These are phyloP conservation scores for Fagopyrum esculentum DNA, from an alignment of 148 eudicot genomes.

Conservation along the genomic window DNA sequence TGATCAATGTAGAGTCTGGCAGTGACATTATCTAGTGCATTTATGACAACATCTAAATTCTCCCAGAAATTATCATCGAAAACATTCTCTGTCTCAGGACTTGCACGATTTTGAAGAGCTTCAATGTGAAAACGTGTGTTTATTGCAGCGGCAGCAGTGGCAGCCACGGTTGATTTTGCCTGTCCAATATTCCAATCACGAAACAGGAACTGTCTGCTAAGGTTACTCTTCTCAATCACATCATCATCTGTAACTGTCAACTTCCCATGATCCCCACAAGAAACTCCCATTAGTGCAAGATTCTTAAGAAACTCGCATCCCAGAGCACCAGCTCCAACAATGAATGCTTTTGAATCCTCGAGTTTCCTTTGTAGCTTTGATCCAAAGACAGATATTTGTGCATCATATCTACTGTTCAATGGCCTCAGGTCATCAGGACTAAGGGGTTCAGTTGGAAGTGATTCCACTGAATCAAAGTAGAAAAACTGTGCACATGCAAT, in stretches of 20 bases:
- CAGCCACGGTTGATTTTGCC: slow-evolving; percentile 76
- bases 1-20: slow-evolving; percentile 78
- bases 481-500: slow-evolving; percentile 43
- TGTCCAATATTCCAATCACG: slow-evolving; percentile 82
- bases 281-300: slow-evolving; percentile 69
- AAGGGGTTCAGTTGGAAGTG: slow-evolving; percentile 59
- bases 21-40: slow-evolving; percentile 69
- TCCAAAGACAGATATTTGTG: slow-evolving; percentile 74
- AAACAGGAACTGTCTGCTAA: slow-evolving; percentile 74
- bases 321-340: slow-evolving; percentile 76
- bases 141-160: slow-evolving; percentile 55
- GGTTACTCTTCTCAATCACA: slow-evolving; percentile 77
- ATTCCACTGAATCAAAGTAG: slow-evolving; percentile 75
- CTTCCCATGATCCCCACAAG: slow-evolving; percentile 57
- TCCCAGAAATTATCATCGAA: slow-evolving; percentile 73
- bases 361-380: slow-evolving; percentile 64
- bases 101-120: slow-evolving; percentile 74
- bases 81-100: slow-evolving; percentile 68
- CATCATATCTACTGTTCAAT: slow-evolving; percentile 68
- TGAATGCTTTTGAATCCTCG: slow-evolving; percentile 51
- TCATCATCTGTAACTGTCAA: slow-evolving; percentile 73
- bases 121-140: slow-evolving; percentile 45
- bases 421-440: slow-evolving; percentile 56
- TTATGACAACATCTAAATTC: slow-evolving; percentile 49
- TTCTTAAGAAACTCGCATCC: slow-evolving; percentile 76